Evolutionary conservation across 805 yeast species (phyloP).

Genomic region (Barnettozyma populi): DNA sequence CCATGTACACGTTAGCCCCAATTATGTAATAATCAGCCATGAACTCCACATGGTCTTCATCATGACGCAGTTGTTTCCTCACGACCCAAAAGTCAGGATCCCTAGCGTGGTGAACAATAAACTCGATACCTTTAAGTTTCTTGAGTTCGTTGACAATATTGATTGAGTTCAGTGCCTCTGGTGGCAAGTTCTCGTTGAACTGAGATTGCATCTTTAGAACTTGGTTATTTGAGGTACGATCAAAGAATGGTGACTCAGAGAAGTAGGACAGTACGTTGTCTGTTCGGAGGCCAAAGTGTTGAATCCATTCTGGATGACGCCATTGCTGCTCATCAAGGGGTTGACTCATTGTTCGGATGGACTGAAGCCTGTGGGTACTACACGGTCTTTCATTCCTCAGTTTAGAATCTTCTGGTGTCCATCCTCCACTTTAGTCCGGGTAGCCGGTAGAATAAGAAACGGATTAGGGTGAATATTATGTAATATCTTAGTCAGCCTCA

Average conservation of each 20-base stretch:
- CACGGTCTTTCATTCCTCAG: no score
- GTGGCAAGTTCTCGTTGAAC: constrained; percentile 47
- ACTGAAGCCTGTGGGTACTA: not conserved
- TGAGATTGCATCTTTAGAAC: constrained; percentile 94
- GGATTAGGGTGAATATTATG: no score
- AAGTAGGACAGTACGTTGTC: constrained; percentile 92
- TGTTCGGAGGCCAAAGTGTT: constrained; percentile 76
- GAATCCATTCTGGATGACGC: constrained; percentile 97
- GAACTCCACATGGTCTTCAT: constrained; percentile 45
- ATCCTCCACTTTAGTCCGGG: not conserved
- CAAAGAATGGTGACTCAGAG: constrained; percentile 91
- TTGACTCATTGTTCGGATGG: constrained; percentile 11
- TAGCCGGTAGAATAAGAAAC: no score
- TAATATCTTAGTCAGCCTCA: not conserved
- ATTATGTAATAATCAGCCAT: constrained; percentile 80
- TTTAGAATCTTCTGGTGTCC: not conserved
- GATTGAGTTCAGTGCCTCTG: constrained; percentile 24
- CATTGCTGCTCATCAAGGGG: constrained; percentile 87
- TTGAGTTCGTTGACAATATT: constrained; percentile 51
- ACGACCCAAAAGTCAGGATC: constrained; percentile 95
- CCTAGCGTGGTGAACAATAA: constrained; percentile 61
- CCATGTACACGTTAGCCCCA: constrained; percentile 89
- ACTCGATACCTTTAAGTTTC: constrained; percentile 84
- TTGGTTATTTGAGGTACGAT: constrained; percentile 89
- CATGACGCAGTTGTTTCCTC: constrained; percentile 67